Evolutionary conservation across 208 protist species (phyloP), one percentile per base, ranked within the genome.

Genomic region (Trypanosoma congolense): DNA sequence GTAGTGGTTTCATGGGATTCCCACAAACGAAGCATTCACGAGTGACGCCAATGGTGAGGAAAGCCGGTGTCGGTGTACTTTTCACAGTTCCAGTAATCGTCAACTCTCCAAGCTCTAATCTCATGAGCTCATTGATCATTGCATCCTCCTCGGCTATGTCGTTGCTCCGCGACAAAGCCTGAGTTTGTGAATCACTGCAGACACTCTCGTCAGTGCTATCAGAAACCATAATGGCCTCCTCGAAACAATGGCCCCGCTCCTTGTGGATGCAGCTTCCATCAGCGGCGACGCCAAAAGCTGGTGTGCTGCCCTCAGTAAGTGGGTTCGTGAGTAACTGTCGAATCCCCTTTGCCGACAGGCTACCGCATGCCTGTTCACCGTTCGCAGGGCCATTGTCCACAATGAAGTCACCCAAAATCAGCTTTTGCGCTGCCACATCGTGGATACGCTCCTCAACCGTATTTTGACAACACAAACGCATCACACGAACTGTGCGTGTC

Each of bases 371-470:
- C 0, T 35, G 24, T 10, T 65, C 43, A 47, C 50, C 49, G 3
- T 30, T 16, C 5, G 3, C 51, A 16, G 1, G 26, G 6, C 73
- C 80, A 35, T 73, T 80, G 14, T 88, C 74, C 9, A 98, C 78
- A 42, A 98, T 93, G 47, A 93, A 93, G 64, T 95, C 82, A 16
- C 97, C 96, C 0, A 98, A 62, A 22, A 87, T 92, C 1, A 97
- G 73, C 55, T 98, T 98, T 12, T 80, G 75, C 8, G 83, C 77
- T 0, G 96, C 96, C n/a, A 88, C 66, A 41, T 90, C 79, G 45
- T 92, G 83, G 61, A 99, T 98, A 60, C 92, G 75, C 65, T 98
- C 90, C 74, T 99, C 97, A 35, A 98, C 73, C 3, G 96, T 98
- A 30, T 83, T 83, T 24, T 61, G 54, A 24, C 97, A 93, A 19